Evolutionary conservation across 2,329 filamentous ascomycete genomes (phyloP).

Genomic region (Alternaria triticimaculans): DNA sequence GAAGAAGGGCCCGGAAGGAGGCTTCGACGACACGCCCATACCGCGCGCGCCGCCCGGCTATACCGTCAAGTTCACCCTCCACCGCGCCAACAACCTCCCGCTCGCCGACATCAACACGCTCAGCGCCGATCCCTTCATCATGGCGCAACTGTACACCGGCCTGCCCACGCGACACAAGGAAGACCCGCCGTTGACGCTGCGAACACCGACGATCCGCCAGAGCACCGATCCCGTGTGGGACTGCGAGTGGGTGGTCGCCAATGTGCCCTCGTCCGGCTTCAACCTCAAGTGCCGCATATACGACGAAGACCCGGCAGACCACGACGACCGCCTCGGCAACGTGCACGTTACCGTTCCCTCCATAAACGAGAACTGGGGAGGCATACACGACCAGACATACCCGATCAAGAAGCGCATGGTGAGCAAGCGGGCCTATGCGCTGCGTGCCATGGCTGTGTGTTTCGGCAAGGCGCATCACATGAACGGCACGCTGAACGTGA

Average conservation of each 20-base stretch:
- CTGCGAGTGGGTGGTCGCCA: slow-evolving; percentile 84
- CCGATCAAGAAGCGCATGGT: slow-evolving; percentile 82
- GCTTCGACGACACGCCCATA: slow-evolving; percentile 80
- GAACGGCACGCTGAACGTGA: slow-evolving; percentile 73
- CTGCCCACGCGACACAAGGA: slow-evolving; percentile 83
- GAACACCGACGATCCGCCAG: slow-evolving; percentile 77
- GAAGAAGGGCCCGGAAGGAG: slow-evolving; percentile 68
- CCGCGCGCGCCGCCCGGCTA: slow-evolving; percentile 78
- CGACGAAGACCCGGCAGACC: slow-evolving; percentile 87
- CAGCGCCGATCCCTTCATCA: slow-evolving; percentile 83
- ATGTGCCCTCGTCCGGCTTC: slow-evolving; percentile 82
- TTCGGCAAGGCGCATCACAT: slow-evolving; percentile 69
- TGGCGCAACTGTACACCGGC: slow-evolving; percentile 74
- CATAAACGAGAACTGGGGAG: slow-evolving; percentile 71
- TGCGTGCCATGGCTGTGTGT: slow-evolving; percentile 71
- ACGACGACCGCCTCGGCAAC: slow-evolving; percentile 87
- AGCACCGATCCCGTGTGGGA: slow-evolving; percentile 82
- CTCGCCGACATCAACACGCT: slow-evolving; percentile 78
- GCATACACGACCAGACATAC: slow-evolving; percentile 69
- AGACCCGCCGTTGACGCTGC: slow-evolving; percentile 75
- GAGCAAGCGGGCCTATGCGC: slow-evolving; percentile 83
- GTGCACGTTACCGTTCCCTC: slow-evolving; percentile 71
- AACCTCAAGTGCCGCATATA: slow-evolving; percentile 84
- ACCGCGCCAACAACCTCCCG: slow-evolving; percentile 80
- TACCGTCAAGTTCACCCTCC: slow-evolving; percentile 84